A percentile compares a stretch with the other conserved stretches of the same genome.
Evolutionary conservation across 495 filamentous ascomycete genomes (phyloP).

Genomic region (Penicillium coprophilum): DNA sequence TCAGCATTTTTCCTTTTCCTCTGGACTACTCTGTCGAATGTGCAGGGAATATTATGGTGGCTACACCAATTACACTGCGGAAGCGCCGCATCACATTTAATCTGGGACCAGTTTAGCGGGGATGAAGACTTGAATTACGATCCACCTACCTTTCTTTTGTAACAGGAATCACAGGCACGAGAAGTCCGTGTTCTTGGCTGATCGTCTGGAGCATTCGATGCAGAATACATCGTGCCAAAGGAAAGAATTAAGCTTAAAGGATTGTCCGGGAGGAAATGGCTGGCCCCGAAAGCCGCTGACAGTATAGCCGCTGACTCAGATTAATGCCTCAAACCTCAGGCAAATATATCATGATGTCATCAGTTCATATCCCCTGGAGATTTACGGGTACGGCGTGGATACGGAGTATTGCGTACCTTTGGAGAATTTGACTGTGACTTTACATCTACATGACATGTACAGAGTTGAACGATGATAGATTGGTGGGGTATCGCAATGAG

Average conservation of each 20-base stretch:
- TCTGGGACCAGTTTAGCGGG: conserved; percentile 31
- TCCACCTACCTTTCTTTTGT: conserved; percentile 44
- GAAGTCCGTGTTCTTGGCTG: conserved; percentile 32
- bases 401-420: too few species aligned
- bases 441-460: background rate
- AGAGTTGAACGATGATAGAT: background rate
- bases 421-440: too few species aligned
- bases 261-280: conserved; percentile 1
- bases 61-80: conserved; percentile 54
- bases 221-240: conserved; percentile 14
- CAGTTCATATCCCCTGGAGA: too few species aligned
- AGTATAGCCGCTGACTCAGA: conserved; percentile 7
- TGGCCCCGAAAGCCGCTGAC: conserved; percentile 13
- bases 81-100: conserved; percentile 50
- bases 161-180: conserved; percentile 53
- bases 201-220: conserved; percentile 2
- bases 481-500: background rate
- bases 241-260: conserved; percentile 7
- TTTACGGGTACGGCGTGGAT: too few species aligned
- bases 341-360: too few species aligned
- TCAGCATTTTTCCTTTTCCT: conserved; percentile 34
- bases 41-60: conserved; percentile 51
- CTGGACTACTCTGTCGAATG: conserved; percentile 42
- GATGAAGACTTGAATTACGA: background rate
- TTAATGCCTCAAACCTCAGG: background rate